phyloP scores from a whole-genome alignment of 768 basidiomycete species.

The Leccinum subgranulosum region DNA sequence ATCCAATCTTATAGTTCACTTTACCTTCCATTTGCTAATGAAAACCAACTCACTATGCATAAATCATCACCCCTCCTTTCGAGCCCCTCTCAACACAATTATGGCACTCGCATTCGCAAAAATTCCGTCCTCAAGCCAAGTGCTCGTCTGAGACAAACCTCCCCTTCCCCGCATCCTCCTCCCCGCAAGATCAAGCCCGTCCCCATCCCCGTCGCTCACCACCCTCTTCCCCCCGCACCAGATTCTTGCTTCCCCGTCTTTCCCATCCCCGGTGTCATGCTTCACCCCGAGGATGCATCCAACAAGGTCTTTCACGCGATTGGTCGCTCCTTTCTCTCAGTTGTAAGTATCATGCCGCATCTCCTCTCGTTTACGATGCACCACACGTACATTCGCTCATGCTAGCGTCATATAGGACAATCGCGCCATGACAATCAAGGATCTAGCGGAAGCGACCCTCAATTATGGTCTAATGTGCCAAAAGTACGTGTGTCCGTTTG shows the following conservation, averaged over 20 bases:
- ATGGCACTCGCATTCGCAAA: conserved; percentile 55
- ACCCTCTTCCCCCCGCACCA: conserved; percentile 12
- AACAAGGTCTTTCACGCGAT: conserved; percentile 74
- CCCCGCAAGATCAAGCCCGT: conserved; percentile 34
- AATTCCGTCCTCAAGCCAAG: conserved; percentile 52
- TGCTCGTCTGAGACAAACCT: conserved; percentile 45
- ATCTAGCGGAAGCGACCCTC: conserved; percentile 70
- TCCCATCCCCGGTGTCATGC: conserved; percentile 60
- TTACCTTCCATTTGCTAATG: conserved; percentile 23
- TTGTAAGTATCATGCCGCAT: conserved; percentile 44
- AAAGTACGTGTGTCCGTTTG: conserved; percentile 49
- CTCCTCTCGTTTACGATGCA: conserved; percentile 16
- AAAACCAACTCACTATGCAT: conserved; percentile 10
- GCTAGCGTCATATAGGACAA: conserved; percentile 50
- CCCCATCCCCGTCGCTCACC: conserved; percentile 23
- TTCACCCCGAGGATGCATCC: conserved; percentile 71
- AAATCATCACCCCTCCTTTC: conserved; percentile 8
- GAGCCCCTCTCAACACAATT: conserved; percentile 33
- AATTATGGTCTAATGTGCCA: conserved; percentile 67
- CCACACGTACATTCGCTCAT: conserved; percentile 16
- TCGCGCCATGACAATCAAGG: conserved; percentile 83
- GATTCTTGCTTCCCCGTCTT: conserved; percentile 39
- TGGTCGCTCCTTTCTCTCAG: conserved; percentile 68
- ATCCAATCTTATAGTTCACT: conserved; percentile 12
- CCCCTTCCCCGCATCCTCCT: conserved; percentile 35